Evolutionary conservation across 2,329 filamentous ascomycete species (phyloP).

Genomic region (Onygenales sp.): DNA sequence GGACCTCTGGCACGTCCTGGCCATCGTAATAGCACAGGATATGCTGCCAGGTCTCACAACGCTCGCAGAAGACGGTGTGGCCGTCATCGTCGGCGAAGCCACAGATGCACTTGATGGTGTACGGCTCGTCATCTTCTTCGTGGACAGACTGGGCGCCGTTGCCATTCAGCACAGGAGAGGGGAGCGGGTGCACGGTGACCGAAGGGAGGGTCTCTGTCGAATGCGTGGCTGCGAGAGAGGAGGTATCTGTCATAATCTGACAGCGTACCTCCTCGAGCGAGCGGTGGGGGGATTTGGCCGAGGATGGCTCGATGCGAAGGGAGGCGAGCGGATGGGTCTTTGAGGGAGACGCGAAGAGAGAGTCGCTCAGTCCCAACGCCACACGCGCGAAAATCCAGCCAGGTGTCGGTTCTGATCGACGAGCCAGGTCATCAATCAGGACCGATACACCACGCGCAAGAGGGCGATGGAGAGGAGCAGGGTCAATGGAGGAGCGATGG

Average conservation of each 20-base stretch:
- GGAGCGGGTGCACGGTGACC: constrained; percentile 34
- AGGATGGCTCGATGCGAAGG: not conserved
- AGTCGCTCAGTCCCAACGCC: not conserved
- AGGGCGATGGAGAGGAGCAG: not conserved
- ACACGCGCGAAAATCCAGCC: not conserved
- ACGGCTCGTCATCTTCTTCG: constrained; percentile 43
- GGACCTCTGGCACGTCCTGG: constrained; percentile 64
- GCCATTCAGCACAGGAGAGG: constrained; percentile 34
- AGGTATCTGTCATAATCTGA: constrained; percentile 47
- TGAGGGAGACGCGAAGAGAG: not conserved
- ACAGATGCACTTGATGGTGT: constrained; percentile 98
- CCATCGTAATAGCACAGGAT: constrained; percentile 90
- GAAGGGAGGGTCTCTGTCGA: constrained; percentile 36
- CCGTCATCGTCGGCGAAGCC: constrained; percentile 90
- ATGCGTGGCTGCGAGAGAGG: constrained; percentile 40
- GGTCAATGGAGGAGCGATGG: not conserved
- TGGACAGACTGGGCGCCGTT: constrained; percentile 30
- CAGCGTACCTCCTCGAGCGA: constrained; percentile 36
- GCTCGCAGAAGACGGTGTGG: constrained; percentile 92
- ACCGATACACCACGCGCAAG: not conserved
- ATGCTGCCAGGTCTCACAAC: constrained; percentile 96
- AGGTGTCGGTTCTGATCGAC: constrained; percentile 3
- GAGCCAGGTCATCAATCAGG: constrained; percentile 1
- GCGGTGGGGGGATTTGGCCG: constrained; percentile 2
- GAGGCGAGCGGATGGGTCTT: constrained; percentile 5